Percentiles rank a stretch among this genome's conserved stretches.
These are phyloP conservation scores for Talaromyces sp. DNA, from an alignment of 2,329 filamentous ascomycete genomes.

Conservation along the genomic window DNA sequence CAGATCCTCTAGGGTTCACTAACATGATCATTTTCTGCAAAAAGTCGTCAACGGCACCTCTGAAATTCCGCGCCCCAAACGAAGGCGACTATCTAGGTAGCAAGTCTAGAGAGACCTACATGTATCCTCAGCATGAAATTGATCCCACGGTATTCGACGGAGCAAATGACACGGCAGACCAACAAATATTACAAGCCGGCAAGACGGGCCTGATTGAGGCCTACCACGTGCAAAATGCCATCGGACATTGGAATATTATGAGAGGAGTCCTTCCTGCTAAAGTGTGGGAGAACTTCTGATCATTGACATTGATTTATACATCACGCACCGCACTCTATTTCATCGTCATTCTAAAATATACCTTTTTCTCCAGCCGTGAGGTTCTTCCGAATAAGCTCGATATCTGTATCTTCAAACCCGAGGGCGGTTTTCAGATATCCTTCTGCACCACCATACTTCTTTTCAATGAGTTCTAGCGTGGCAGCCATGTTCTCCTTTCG, in stretches of 20 bases:
- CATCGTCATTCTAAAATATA: slow-evolving; percentile 4
- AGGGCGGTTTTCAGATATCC: slow-evolving; percentile 57
- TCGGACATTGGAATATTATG: slow-evolving; percentile 92
- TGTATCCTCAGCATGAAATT: slow-evolving; percentile 70
- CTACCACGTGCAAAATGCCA: slow-evolving; percentile 70
- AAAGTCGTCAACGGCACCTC: slow-evolving; percentile 48
- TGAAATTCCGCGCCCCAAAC: slow-evolving; percentile 63
- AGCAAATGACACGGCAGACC: slow-evolving; percentile 42
- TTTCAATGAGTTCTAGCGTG: slow-evolving; percentile 51
- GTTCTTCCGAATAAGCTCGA: slow-evolving; percentile 47
- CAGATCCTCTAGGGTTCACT: slow-evolving; percentile 67
- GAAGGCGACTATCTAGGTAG: slow-evolving; percentile 67
- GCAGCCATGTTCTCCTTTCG: slow-evolving; percentile 49
- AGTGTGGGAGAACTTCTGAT: slow-evolving; percentile 84
- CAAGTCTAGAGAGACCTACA: slow-evolving; percentile 61
- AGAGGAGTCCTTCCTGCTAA: slow-evolving; percentile 68
- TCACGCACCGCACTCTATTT: background rate
- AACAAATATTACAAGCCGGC: slow-evolving; percentile 36
- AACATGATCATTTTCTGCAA: slow-evolving; percentile 96
- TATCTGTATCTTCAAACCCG: slow-evolving; percentile 51
- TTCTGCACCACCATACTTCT: slow-evolving; percentile 60
- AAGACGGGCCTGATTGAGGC: slow-evolving; percentile 61
- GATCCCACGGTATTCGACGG: slow-evolving; percentile 34
- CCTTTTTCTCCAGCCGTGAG: slow-evolving; percentile 35
- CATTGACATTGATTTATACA: background rate